Conservation (phyloP, 176 grass and related monocot species). For the Juncus effusus region DNA sequence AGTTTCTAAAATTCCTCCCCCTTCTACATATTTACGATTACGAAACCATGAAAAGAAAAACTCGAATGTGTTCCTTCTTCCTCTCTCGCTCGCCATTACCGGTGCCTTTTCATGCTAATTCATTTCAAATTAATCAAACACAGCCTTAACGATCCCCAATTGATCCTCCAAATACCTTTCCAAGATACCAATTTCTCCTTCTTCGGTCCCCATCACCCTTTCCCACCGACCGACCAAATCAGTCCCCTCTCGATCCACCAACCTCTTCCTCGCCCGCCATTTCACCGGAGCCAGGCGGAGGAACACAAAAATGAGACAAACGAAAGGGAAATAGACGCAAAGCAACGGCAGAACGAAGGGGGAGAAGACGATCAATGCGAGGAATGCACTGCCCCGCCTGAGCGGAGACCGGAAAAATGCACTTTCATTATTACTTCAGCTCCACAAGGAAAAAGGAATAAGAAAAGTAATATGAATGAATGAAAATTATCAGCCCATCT, state of each 20-base stretch:
- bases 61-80: not conserved
- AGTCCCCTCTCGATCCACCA: not conserved
- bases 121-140: not conserved
- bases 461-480: no score
- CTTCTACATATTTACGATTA: not conserved
- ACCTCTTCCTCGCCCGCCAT: not conserved
- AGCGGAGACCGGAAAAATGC: not conserved
- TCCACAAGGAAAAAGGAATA: no score
- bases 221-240: not conserved
- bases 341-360: constrained; percentile 45
- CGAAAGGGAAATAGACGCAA: constrained; percentile 39
- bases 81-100: not conserved
- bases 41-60: not conserved
- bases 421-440: no score
- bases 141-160: constrained; percentile 46
- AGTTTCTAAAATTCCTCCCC: not conserved
- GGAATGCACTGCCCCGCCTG: constrained; percentile 17
- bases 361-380: constrained; percentile 34
- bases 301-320: constrained; percentile 38
- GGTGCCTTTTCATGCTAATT: not conserved
- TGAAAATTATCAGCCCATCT: no score
- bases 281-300: constrained; percentile 31
- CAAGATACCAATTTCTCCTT: constrained; percentile 28
- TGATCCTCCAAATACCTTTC: constrained; percentile 65
- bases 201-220: not conserved